A percentile compares a stretch with the other conserved stretches of the same genome.
Evolutionary conservation across 2,329 filamentous ascomycete species (phyloP).

Genomic region (Aureobasidium sp.): DNA sequence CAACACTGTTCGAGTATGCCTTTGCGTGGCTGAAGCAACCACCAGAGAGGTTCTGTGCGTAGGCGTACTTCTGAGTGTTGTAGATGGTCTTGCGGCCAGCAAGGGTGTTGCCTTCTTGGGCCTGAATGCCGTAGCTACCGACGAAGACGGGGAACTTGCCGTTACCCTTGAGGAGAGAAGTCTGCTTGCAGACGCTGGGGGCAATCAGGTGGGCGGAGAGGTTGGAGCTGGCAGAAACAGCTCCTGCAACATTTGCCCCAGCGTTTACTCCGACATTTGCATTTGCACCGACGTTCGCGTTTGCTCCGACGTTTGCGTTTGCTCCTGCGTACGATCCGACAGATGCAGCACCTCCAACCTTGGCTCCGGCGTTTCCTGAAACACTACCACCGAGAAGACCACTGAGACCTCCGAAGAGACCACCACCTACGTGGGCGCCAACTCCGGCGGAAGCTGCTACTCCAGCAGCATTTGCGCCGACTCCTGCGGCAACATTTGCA

Average conservation of each 20-base stretch:
- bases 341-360: neutral
- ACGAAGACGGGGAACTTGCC: slow-evolving; percentile 30
- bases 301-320: neutral
- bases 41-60: slow-evolving; percentile 27
- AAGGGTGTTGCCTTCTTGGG: slow-evolving; percentile 28
- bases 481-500: neutral
- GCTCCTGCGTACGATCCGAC: too few relatives aligned
- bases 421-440: neutral
- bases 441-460: neutral
- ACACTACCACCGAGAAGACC: neutral
- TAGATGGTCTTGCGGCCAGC: slow-evolving; percentile 24
- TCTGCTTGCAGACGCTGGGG: slow-evolving; percentile 25
- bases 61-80: slow-evolving; percentile 30
- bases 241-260: neutral
- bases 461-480: neutral
- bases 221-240: neutral
- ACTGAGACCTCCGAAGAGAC: too few relatives aligned
- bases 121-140: slow-evolving; percentile 32
- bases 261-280: neutral
- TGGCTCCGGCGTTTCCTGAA: neutral
- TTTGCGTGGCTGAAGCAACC: slow-evolving; percentile 24
- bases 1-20: neutral
- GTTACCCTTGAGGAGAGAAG: slow-evolving; percentile 20
- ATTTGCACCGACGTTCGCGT: neutral
- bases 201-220: slow-evolving; percentile 22